phyloP scores from a whole-genome alignment of 2,329 filamentous ascomycete genomes.

The Diaporthe citriasiana region DNA sequence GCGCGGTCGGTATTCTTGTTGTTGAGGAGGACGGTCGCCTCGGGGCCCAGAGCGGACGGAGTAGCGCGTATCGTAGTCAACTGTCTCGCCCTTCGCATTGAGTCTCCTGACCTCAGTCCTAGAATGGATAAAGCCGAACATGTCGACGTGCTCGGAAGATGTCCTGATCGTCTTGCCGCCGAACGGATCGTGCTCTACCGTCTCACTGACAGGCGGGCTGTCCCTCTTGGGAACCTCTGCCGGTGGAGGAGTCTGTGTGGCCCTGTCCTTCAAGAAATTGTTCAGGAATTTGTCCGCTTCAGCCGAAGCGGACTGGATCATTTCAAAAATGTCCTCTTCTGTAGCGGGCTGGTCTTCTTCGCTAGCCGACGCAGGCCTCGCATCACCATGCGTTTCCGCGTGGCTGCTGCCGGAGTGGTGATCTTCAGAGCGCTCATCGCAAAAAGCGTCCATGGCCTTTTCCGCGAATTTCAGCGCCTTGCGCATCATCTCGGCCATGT shows the following conservation, averaged over 20 bases:
- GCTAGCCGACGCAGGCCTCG: background rate
- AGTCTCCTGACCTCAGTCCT: constrained; percentile 57
- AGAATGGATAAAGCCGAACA: constrained; percentile 58
- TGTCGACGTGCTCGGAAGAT: constrained; percentile 59
- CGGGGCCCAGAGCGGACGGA: constrained; percentile 42
- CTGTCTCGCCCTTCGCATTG: constrained; percentile 58
- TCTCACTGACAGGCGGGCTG: constrained; percentile 36
- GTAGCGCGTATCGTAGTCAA: constrained; percentile 55
- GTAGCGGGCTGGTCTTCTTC: constrained; percentile 48
- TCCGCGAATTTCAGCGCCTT: background rate
- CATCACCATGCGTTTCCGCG: background rate
- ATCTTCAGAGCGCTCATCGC: background rate
- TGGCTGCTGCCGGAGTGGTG: background rate
- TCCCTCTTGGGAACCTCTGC: constrained; percentile 23
- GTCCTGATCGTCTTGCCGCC: constrained; percentile 53
- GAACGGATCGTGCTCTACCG: constrained; percentile 40
- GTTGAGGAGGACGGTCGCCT: background rate
- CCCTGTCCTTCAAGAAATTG: constrained; percentile 55
- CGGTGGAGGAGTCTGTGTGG: constrained; percentile 15
- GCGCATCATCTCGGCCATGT: constrained; percentile 16
- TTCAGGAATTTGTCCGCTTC: constrained; percentile 57
- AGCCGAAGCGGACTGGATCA: constrained; percentile 55
- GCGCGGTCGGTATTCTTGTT: background rate
- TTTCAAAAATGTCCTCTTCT: constrained; percentile 59
- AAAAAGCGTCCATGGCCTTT: background rate